These are phyloP conservation scores for Cutaneotrichosporon cavernicola DNA, from an alignment of 1,284 basidiomycete species.

Conservation along the genomic window DNA sequence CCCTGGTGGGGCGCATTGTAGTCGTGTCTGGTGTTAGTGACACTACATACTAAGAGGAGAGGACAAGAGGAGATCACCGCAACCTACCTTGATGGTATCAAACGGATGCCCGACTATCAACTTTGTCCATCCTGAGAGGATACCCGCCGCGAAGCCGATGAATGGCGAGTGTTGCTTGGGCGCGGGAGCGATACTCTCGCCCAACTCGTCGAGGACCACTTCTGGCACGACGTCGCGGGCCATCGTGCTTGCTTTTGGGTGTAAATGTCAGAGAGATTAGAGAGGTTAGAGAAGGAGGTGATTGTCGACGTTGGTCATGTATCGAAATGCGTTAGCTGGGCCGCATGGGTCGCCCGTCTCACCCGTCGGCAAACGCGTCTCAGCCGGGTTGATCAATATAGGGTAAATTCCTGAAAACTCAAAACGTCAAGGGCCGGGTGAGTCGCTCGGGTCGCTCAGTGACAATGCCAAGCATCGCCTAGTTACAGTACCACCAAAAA, in stretches of 20 bases:
- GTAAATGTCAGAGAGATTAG: background rate
- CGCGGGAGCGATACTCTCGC: conserved; percentile 20
- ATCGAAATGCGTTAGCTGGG: too few relatives aligned
- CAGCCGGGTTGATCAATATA: too few relatives aligned
- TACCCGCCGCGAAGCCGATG: conserved; percentile 49
- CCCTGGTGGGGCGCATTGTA: conserved; percentile 51
- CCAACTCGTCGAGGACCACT: conserved; percentile 22
- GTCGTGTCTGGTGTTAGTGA: conserved; percentile 17
- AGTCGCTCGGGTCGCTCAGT: too few relatives aligned
- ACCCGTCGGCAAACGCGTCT: too few relatives aligned
- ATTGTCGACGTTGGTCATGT: background rate
- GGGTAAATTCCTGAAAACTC: too few relatives aligned
- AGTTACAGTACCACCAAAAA: too few relatives aligned
- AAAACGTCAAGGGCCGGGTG: too few relatives aligned
- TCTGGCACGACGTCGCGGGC: conserved; percentile 14
- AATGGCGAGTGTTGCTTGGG: conserved; percentile 40
- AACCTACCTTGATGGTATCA: conserved; percentile 48
- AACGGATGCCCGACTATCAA: conserved; percentile 49
- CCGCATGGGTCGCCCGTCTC: too few relatives aligned
- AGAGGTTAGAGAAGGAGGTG: background rate
- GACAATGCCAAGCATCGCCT: too few relatives aligned
- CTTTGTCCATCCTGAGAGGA: conserved; percentile 47
- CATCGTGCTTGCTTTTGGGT: background rate
- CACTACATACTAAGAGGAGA: background rate
- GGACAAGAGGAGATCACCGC: background rate